phyloP scores from a whole-genome alignment of 495 filamentous ascomycete genomes.

The Trichoderma gamsii region DNA sequence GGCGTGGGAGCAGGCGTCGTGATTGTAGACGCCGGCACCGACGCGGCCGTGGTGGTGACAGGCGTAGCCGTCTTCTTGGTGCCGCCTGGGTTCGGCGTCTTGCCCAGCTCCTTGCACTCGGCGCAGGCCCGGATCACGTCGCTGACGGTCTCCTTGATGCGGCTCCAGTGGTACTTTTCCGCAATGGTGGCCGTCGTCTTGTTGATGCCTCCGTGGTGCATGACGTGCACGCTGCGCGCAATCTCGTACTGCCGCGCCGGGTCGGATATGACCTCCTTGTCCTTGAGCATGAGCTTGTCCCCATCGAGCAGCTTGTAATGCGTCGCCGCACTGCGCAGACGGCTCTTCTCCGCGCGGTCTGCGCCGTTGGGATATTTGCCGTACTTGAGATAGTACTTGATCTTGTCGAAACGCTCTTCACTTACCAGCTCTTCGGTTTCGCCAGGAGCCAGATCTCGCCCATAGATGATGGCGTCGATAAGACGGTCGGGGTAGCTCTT shows the following conservation, averaged over 20 bases:
- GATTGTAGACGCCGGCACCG: not conserved
- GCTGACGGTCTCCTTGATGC: constrained; percentile 96
- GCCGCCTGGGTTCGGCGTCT: constrained; percentile 32
- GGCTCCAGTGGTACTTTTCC: constrained; percentile 94
- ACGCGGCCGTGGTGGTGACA: constrained; percentile 1
- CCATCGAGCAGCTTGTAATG: constrained; percentile 83
- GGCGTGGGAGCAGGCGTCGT: constrained; percentile 22
- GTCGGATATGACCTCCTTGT: constrained; percentile 94
- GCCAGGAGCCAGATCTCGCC: constrained; percentile 58
- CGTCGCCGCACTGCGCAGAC: constrained; percentile 84
- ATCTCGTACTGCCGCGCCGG: constrained; percentile 90
- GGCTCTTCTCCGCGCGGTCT: constrained; percentile 92
- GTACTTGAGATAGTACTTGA: constrained; percentile 92
- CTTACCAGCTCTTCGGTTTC: constrained; percentile 72
- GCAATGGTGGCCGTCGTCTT: constrained; percentile 94
- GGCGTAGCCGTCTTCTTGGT: constrained; percentile 16
- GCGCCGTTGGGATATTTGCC: constrained; percentile 89
- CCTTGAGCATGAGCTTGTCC: constrained; percentile 90
- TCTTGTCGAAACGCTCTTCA: constrained; percentile 98
- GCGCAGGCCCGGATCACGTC: constrained; percentile 87
- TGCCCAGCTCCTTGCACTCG: constrained; percentile 79
- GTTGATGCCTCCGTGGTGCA: constrained; percentile 91
- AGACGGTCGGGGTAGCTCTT: constrained; percentile 72
- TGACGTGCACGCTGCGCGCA: constrained; percentile 64
- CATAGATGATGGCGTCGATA: constrained; percentile 95